These are phyloP conservation scores for Thraustochytrium sp. DNA, from an alignment of 352 stramenopile genomes.

Conservation along the genomic window DNA sequence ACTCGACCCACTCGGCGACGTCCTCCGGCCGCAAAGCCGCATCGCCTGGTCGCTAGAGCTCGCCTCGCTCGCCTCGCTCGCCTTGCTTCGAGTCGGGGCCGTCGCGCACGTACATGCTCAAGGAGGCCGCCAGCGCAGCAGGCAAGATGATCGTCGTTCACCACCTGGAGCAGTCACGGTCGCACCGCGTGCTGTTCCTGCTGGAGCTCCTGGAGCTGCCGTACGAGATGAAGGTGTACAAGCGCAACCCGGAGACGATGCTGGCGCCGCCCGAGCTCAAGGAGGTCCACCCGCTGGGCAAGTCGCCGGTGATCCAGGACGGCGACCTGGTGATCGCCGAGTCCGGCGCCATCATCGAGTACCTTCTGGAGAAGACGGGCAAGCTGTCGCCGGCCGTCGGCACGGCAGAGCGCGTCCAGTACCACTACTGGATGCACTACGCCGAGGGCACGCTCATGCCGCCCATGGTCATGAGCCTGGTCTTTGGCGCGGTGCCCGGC, in stretches of 20 bases:
- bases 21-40: too few species aligned
- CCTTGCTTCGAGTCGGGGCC: too few species aligned
- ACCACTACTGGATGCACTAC: slow-evolving; percentile 25
- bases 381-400: background rate
- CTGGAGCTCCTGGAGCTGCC: background rate
- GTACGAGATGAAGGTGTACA: slow-evolving; percentile 22
- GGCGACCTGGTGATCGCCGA: background rate
- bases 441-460: slow-evolving; percentile 1
- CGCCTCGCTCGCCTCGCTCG: too few species aligned
- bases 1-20: too few species aligned
- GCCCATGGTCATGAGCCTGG: background rate
- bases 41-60: too few species aligned
- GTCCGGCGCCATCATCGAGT: background rate
- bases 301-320: background rate
- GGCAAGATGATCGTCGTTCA: slow-evolving; percentile 1
- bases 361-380: background rate
- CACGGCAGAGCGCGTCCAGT: background rate
- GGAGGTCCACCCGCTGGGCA: background rate
- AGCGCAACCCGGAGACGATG: background rate
- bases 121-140: too few species aligned
- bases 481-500: background rate
- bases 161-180: background rate
- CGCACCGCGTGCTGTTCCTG: background rate
- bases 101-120: too few species aligned
- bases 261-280: background rate